These are phyloP conservation scores for Coffea eugenioides DNA, from an alignment of 257 asterid species.

Conservation along the genomic window DNA sequence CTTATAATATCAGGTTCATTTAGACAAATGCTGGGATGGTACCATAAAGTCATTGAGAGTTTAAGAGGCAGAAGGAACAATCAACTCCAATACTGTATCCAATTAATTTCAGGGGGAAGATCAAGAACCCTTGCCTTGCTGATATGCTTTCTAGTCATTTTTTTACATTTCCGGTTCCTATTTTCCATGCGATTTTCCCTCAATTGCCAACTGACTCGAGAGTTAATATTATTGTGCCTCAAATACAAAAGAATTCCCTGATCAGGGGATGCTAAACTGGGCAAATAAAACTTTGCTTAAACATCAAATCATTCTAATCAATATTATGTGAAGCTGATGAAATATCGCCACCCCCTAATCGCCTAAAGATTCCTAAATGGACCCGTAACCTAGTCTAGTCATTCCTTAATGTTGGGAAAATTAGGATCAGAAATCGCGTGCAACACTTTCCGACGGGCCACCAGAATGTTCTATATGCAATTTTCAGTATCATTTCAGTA, in stretches of 20 bases:
- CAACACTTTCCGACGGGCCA: not conserved
- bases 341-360: not conserved
- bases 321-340: not conserved
- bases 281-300: not conserved
- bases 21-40: no score
- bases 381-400: not conserved
- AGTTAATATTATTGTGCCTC: no score
- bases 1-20: no score
- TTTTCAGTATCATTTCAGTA: not conserved
- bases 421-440: not conserved
- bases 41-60: no score
- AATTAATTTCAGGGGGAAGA: no score
- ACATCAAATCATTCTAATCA: not conserved
- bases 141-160: not conserved
- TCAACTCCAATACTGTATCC: no score
- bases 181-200: not conserved
- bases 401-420: not conserved
- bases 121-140: no score
- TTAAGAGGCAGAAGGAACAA: no score
- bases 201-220: not conserved
- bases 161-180: no score
- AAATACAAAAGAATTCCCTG: no score
- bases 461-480: not conserved
- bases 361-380: not conserved
- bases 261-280: not conserved